Conservation (phyloP, 495 filamentous ascomycete genomes). For the Parathielavia appendiculata region DNA sequence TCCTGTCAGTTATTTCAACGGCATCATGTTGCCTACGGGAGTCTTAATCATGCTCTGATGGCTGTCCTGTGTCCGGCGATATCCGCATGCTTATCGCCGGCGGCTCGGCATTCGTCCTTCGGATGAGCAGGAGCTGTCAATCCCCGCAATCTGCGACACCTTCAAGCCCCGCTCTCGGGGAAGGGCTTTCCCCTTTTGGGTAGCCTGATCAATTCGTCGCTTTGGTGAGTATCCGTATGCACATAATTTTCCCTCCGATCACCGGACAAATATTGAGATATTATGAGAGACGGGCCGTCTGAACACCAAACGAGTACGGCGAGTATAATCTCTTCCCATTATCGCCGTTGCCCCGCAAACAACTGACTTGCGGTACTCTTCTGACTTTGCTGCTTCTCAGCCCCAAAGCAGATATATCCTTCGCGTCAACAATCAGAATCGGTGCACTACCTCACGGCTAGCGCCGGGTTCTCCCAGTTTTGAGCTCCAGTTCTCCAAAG, state of each 20-base stretch:
- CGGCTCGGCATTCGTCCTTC: constrained; percentile 6
- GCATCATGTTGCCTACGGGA: neutral
- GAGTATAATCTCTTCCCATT: too few species aligned
- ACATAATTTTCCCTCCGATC: neutral
- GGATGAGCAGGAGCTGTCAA: neutral
- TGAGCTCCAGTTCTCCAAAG: neutral
- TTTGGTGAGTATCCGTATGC: neutral
- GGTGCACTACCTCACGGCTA: neutral
- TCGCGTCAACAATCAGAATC: neutral
- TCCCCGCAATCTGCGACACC: constrained; percentile 7
- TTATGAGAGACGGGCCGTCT: too few species aligned
- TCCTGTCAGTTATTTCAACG: too few species aligned
- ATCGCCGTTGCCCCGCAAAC: too few species aligned
- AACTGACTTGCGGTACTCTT: neutral
- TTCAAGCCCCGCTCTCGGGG: too few species aligned
- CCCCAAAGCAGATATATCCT: constrained; percentile 6
- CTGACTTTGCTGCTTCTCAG: neutral
- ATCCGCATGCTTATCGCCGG: constrained; percentile 19
- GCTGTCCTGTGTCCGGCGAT: constrained; percentile 19
- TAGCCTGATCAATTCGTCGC: neutral
- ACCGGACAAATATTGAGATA: too few species aligned
- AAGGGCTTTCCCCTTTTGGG: neutral
- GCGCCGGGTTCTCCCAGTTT: constrained; percentile 18
- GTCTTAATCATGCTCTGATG: too few species aligned
- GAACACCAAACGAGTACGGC: too few species aligned